Evolutionary conservation across 441 rosid species (phyloP).

Genomic region (Croton laevigatus): DNA sequence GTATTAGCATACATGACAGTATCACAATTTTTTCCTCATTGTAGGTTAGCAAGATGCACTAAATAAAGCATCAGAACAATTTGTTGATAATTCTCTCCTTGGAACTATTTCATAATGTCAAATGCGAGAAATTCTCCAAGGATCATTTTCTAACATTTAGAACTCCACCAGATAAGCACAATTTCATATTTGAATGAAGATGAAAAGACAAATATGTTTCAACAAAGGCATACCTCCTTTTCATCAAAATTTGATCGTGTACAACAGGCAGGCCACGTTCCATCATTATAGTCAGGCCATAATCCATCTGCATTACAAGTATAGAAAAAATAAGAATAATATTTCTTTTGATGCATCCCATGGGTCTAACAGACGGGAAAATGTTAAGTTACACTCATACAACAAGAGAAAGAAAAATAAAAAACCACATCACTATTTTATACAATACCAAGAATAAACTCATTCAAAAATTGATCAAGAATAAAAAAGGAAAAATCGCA

Average conservation of each 20-base stretch:
- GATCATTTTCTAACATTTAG: not conserved
- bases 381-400: not conserved
- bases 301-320: constrained; percentile 62
- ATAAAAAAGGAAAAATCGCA: not conserved
- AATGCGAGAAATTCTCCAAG: not conserved
- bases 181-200: not conserved
- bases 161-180: not conserved
- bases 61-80: not conserved
- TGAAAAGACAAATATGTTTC: not conserved
- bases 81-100: not conserved
- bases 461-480: too few relatives aligned
- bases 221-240: constrained; percentile 50
- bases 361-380: not conserved
- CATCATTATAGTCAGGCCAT: constrained; percentile 95
- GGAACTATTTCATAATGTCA: not conserved
- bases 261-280: constrained; percentile 92
- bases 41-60: not conserved
- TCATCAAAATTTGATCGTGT: constrained; percentile 47
- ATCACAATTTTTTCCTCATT: not conserved
- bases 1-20: not conserved
- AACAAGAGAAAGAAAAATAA: not conserved
- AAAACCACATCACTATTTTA: not conserved
- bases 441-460: not conserved
- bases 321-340: constrained; percentile 20
- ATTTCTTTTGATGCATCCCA: not conserved